Base-by-base conservation (phyloP, 345 rosid genomes). In the Populus tremula region DNA sequence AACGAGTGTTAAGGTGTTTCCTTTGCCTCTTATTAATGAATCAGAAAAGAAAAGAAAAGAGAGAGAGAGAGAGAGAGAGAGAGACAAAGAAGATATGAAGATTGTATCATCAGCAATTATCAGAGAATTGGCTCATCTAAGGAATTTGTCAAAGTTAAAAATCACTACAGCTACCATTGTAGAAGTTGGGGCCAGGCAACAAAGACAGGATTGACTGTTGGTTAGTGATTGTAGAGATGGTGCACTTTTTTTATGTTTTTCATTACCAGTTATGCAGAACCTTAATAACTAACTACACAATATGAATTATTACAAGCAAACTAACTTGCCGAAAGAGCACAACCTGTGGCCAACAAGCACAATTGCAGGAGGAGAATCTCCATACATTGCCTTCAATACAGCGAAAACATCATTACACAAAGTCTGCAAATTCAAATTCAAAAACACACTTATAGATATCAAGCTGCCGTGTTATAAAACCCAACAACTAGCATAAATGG, bases 331-430 rank as follows among this genome's bases (percentile, higher is more conserved):
- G 50, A 67, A 27, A 73, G 77, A 68, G 39, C 14, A 74, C 27
- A 82, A 94, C 98, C 99, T 96, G 90, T 96, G 99, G 77, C 99
- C 99, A 69, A 91, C 94, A 47, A 93, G 92, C 73, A 96, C 88
- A 85, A 93, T 92, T 41, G 99, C 96, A 64, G 98, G 98, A 66
- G 95, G 93, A 66, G 91, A 88, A 75, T 88, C 94, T 78, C 98
- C 96, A 82, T 93, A 92, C 90, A 93, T 69, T 77, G 86, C 90
- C 88, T 89, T 96, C 82, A 92, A 14, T 62, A 93, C 93, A 69
- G 94, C 90, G 63, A 88, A 73, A 78, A 91, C 94, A 84, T 93
- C 99, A 83, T 74, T 88, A 90, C 96, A 88, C 94, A 96, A 84
- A n/a, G 96, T 90, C 99, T 96, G 97, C 89, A 88, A 47, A 83